Conservation (phyloP, 139 green algal species). For the Chlamydomonas incerta region DNA sequence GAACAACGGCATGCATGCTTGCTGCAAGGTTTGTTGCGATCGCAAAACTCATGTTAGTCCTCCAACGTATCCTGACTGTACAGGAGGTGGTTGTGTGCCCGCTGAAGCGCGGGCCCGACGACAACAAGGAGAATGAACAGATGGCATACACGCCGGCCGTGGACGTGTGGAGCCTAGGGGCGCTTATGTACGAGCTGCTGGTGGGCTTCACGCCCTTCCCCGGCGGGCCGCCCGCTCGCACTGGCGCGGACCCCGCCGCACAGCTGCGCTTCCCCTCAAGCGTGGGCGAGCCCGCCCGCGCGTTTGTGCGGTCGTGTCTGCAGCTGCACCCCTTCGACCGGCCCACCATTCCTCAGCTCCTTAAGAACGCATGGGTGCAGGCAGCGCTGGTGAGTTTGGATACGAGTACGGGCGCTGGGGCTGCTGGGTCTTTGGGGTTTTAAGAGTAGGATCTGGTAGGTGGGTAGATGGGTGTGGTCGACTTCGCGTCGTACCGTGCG, state of each 20-base stretch:
- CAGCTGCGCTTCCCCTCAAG: slow-evolving; percentile 25
- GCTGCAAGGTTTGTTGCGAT: too few relatives aligned
- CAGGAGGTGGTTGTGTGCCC: slow-evolving; percentile 41
- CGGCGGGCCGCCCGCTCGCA: neutral
- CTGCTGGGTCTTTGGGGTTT: too few relatives aligned
- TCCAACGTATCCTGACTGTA: too few relatives aligned
- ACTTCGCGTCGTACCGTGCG: too few relatives aligned
- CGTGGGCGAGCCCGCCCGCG: slow-evolving; percentile 18
- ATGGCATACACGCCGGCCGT: slow-evolving; percentile 56
- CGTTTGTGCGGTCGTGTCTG: slow-evolving; percentile 39
- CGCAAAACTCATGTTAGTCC: too few relatives aligned
- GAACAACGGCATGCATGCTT: too few relatives aligned
- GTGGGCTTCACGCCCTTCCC: slow-evolving; percentile 35
- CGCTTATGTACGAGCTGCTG: slow-evolving; percentile 69
- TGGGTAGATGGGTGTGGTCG: too few relatives aligned
- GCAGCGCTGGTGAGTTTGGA: neutral
- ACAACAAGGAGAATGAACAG: slow-evolving; percentile 58
- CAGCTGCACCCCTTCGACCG: slow-evolving; percentile 43
- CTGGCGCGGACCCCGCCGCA: neutral
- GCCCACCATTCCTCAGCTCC: slow-evolving; percentile 45
- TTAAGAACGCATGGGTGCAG: slow-evolving; percentile 47
- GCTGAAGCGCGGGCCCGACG: slow-evolving; percentile 53
- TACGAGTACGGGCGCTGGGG: too few relatives aligned
- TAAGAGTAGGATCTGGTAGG: too few relatives aligned
- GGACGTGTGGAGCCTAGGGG: slow-evolving; percentile 58